Evolutionary conservation across 208 protist species (phyloP).

Genomic region (Crithidia expoeki): DNA sequence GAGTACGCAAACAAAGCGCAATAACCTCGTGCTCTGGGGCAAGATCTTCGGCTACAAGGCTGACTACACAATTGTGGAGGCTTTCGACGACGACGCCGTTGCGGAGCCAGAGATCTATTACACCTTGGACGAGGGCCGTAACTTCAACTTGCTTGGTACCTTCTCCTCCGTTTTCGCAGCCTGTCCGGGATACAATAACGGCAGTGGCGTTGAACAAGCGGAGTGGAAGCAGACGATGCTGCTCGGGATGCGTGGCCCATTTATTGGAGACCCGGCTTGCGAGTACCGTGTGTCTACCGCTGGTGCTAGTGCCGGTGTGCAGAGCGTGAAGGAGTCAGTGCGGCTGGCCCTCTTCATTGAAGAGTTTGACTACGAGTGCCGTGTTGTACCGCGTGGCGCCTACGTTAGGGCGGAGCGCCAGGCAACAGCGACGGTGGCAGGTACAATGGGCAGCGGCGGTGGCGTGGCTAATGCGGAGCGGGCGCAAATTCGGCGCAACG

Average conservation of each 20-base stretch:
- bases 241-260: constrained; percentile 68
- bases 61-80: constrained; percentile 86
- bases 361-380: constrained; percentile 82
- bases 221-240: constrained; percentile 75
- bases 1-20: constrained; percentile 62
- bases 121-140: constrained; percentile 76
- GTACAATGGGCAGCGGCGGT: constrained; percentile 1
- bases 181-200: constrained; percentile 30
- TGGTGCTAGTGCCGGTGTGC: background rate
- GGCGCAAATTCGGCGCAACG: constrained; percentile 43
- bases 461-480: background rate
- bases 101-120: constrained; percentile 82
- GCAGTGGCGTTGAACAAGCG: constrained; percentile 39
- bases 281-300: constrained; percentile 77
- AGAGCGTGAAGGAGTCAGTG: constrained; percentile 73
- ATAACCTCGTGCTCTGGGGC: constrained; percentile 75
- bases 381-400: constrained; percentile 81
- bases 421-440: constrained; percentile 22
- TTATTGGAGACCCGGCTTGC: constrained; percentile 87
- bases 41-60: constrained; percentile 86
- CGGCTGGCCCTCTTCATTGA: constrained; percentile 84
- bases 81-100: constrained; percentile 76
- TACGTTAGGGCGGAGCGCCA: constrained; percentile 60
- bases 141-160: constrained; percentile 83
- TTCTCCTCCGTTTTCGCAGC: constrained; percentile 56